Evolutionary conservation across 148 eudicot genomes (phyloP).

Genomic region (Amaranthus palmeri): DNA sequence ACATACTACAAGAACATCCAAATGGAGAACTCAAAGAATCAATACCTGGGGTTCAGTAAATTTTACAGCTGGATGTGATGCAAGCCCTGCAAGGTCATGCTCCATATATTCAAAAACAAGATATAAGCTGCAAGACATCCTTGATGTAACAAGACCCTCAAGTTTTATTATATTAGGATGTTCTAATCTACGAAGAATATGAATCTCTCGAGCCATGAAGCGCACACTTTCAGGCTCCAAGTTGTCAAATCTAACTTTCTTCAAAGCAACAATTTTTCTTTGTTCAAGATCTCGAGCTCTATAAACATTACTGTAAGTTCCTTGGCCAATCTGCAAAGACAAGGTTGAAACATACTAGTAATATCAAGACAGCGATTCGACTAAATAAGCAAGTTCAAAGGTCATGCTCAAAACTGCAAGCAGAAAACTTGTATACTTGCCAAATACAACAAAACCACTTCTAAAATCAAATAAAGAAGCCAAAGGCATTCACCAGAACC

Average conservation of each 20-base stretch:
- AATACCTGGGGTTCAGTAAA: slow-evolving; percentile 79
- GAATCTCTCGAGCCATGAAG: slow-evolving; percentile 85
- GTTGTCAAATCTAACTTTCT: slow-evolving; percentile 79
- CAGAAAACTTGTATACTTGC: background rate
- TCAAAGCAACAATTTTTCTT: slow-evolving; percentile 72
- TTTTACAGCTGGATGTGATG: slow-evolving; percentile 68
- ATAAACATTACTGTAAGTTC: slow-evolving; percentile 79
- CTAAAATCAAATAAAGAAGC: background rate
- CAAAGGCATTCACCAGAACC: background rate
- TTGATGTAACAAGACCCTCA: slow-evolving; percentile 78
- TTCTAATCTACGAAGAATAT: slow-evolving; percentile 68
- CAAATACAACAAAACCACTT: too few species aligned
- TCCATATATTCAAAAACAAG: slow-evolving; percentile 91
- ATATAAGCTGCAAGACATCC: slow-evolving; percentile 82
- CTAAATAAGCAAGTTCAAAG: background rate
- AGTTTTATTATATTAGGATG: slow-evolving; percentile 78
- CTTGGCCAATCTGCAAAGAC: slow-evolving; percentile 75
- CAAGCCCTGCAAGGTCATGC: slow-evolving; percentile 81
- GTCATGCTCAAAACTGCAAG: slow-evolving; percentile 6
- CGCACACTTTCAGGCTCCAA: slow-evolving; percentile 84
- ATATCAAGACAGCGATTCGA: background rate
- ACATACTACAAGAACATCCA: background rate
- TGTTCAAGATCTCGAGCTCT: slow-evolving; percentile 80
- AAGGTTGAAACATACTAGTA: slow-evolving; percentile 9
- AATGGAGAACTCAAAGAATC: background rate